Evolutionary conservation across 73 alveolate genomes (phyloP).

Genomic region (Tetrahymena borealis): DNA sequence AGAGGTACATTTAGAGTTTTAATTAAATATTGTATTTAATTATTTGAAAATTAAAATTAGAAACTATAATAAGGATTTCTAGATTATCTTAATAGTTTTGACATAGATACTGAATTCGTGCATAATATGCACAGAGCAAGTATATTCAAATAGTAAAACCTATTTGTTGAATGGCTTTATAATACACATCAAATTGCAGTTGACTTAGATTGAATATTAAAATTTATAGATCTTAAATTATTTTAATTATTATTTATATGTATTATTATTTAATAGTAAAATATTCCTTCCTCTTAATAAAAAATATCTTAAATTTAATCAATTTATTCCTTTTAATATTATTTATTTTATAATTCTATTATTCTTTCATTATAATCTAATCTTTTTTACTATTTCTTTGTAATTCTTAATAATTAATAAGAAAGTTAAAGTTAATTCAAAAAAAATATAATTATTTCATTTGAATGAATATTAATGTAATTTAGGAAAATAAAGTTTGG

Average conservation of each 20-base stretch:
- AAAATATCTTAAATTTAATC: neutral
- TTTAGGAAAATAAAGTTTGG: no score
- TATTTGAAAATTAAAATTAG: neutral
- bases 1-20: neutral
- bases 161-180: neutral
- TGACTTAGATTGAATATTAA: neutral
- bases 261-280: neutral
- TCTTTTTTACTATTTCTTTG: no score
- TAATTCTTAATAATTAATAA: no score
- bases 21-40: neutral
- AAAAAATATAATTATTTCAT: no score
- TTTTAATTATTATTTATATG: no score
- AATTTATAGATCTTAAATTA: no score
- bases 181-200: neutral
- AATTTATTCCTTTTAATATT: no score
- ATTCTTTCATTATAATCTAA: no score
- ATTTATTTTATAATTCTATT: no score
- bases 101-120: neutral
- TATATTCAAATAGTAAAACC: neutral
- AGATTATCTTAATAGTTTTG: neutral
- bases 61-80: neutral
- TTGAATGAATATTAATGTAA: no score
- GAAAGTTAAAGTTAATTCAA: no score
- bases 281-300: no score
- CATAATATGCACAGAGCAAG: neutral